Base-by-base conservation (phyloP, 441 rosid genomes). In the Lepidium campestre region DNA sequence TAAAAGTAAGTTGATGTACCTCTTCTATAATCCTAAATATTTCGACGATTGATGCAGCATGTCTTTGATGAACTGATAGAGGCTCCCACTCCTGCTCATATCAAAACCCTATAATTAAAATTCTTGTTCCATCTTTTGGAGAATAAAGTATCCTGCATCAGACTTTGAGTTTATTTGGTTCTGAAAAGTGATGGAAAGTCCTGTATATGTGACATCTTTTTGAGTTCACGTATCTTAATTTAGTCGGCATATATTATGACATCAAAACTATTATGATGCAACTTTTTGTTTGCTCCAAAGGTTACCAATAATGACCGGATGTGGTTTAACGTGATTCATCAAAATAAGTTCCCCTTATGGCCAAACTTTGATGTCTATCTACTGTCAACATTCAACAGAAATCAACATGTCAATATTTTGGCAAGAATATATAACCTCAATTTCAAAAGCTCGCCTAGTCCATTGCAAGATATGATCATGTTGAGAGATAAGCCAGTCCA, bases 21-120 rank as follows among this genome's bases (percentile, higher is more conserved):
- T 95, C 98, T 80, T 95, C 99, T 63, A 95, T 76, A 25, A 95
- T 95, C 83, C 99, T 90, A 72, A 95, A 95, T 74, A 95, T 91
- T 84, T 95, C 99, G 60, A 95, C 81, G 68, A 89, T 79, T 37
- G 99, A 95, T 71, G 88, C 82, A 36, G 96, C 92, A 72, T 90
- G 97, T 61, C 83, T 88, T 70, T 95, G 96, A 65, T 92, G 97
- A 78, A 74, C 81, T 65, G 99, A 95, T 65, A 95, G 75, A 70
- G 99, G 93, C 81, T 90, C 97, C 99, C 99, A 95, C 62, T 89
- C 93, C 99, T 95, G 83, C 87, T 80, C 35, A 73, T 44, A 66
- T 35, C 65, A 53, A 68, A 23, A 7, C 48, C 22, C 14, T 37
- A 42, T 5, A 40, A 69, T 44, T 63, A 75, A 44, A 46, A 20